Percentiles rank a stretch among this genome's conserved stretches.
Evolutionary conservation across 2,329 filamentous ascomycete genomes (phyloP).

Genomic region (Alternaria arborescens): DNA sequence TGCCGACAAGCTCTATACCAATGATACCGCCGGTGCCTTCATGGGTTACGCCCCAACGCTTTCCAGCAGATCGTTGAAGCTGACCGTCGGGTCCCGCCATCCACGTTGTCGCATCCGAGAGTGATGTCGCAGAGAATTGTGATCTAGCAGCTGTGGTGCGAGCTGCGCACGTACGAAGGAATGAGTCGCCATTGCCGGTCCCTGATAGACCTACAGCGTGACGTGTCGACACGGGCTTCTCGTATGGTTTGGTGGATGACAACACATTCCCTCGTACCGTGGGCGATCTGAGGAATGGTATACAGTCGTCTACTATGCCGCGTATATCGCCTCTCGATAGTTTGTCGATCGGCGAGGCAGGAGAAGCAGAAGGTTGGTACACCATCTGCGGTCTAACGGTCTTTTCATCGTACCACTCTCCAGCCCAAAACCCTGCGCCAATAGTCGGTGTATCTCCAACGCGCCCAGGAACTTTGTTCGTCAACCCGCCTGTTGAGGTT

Average conservation of each 20-base stretch:
- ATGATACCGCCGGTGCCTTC: constrained; percentile 89
- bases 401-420: constrained; percentile 72
- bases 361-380: constrained; percentile 23
- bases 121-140: constrained; percentile 64
- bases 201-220: constrained; percentile 71
- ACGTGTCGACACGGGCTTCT: constrained; percentile 25
- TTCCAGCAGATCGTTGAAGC: constrained; percentile 75
- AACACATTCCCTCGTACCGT: background rate
- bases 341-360: constrained; percentile 32
- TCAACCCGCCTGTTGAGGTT: constrained; percentile 77
- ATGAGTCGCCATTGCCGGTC: constrained; percentile 89
- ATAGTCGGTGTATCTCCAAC: constrained; percentile 87
- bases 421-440: constrained; percentile 89
- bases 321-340: constrained; percentile 52
- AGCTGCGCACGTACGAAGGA: constrained; percentile 75
- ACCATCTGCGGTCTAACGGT: constrained; percentile 37
- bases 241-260: background rate
- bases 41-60: constrained; percentile 75
- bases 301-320: constrained; percentile 66
- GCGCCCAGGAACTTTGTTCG: constrained; percentile 85
- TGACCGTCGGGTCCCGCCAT: constrained; percentile 77
- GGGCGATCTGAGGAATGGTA: constrained; percentile 59
- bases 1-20: constrained; percentile 71
- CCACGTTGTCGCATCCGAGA: constrained; percentile 67
- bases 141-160: constrained; percentile 78